Percentiles rank a stretch among this genome's conserved stretches.
Evolutionary conservation across 2,329 filamentous ascomycete genomes (phyloP).

Genomic region (Fusarium sp.): DNA sequence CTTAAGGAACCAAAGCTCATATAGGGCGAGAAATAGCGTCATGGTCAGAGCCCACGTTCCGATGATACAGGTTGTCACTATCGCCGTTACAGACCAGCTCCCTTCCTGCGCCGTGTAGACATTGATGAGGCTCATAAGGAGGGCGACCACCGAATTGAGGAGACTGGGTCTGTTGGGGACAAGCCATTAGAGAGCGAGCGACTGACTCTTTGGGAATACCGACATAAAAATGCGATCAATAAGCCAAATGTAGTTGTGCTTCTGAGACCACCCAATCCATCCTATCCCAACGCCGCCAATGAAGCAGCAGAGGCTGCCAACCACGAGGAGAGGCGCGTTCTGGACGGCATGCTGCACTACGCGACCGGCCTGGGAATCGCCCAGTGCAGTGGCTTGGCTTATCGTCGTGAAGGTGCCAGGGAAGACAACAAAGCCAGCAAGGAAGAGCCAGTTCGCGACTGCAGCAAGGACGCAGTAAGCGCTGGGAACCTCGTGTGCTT

Average conservation of each 20-base stretch:
- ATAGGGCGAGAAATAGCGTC: neutral
- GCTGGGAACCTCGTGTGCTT: slow-evolving; percentile 5
- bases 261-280: slow-evolving; percentile 8
- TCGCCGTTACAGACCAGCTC: neutral
- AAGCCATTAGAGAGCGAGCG: neutral
- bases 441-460: slow-evolving; percentile 20
- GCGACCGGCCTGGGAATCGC: slow-evolving; percentile 8
- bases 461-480: slow-evolving; percentile 1
- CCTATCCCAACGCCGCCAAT: slow-evolving; percentile 5
- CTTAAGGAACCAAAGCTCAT: neutral
- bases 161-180: neutral
- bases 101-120: slow-evolving; percentile 1
- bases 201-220: neutral
- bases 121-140: neutral
- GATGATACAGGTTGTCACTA: neutral
- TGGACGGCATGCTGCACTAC: slow-evolving; percentile 1
- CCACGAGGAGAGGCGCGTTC: slow-evolving; percentile 1
- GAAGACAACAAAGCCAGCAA: slow-evolving; percentile 15
- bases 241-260: slow-evolving; percentile 12
- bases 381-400: neutral
- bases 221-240: slow-evolving; percentile 7
- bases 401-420: slow-evolving; percentile 17
- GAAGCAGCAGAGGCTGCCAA: slow-evolving; percentile 11
- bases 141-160: neutral
- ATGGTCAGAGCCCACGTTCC: neutral